phyloP scores from a whole-genome alignment of 192 early-diverging fungal species.

The Kappamyces sp. region DNA sequence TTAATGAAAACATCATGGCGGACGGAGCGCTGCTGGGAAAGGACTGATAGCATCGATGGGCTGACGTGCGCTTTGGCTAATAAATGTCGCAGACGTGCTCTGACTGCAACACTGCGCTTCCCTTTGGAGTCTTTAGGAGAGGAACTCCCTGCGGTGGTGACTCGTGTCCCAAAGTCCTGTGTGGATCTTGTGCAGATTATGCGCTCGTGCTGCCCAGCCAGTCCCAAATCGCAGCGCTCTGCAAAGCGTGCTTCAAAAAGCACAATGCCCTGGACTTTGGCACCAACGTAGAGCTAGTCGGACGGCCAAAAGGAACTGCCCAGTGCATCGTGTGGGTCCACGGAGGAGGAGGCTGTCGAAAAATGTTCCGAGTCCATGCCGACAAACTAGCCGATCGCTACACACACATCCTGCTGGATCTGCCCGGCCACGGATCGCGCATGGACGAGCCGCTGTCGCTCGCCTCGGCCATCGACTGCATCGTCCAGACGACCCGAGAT shows the following conservation, averaged over 20 bases:
- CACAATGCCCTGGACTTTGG: slow-evolving; percentile 12
- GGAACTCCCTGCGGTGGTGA: no score
- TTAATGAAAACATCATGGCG: background rate
- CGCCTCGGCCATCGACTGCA: slow-evolving; percentile 16
- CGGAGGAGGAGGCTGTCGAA: slow-evolving; percentile 22
- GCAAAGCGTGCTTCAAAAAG: slow-evolving; percentile 23
- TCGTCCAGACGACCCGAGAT: slow-evolving; percentile 2
- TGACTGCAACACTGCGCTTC: no score
- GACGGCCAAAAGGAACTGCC: background rate
- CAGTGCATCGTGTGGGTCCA: slow-evolving; percentile 20
- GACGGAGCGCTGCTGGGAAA: no score
- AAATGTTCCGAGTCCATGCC: slow-evolving; percentile 23
- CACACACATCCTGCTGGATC: slow-evolving; percentile 16
- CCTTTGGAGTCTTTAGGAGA: no score
- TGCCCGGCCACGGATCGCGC: slow-evolving; percentile 20
- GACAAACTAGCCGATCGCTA: slow-evolving; percentile 2
- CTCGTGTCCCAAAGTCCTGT: background rate
- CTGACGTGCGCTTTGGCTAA: no score
- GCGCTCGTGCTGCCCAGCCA: slow-evolving; percentile 4
- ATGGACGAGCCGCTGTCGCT: slow-evolving; percentile 22
- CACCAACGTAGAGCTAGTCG: background rate
- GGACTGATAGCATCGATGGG: no score
- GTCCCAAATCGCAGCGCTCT: slow-evolving; percentile 15
- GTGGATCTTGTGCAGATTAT: background rate
- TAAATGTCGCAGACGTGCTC: no score